Evolutionary conservation across 192 early-diverging fungal genomes (phyloP), one percentile per base, ranked within the genome.

Genomic region (Gaertneriomyces sp.): DNA sequence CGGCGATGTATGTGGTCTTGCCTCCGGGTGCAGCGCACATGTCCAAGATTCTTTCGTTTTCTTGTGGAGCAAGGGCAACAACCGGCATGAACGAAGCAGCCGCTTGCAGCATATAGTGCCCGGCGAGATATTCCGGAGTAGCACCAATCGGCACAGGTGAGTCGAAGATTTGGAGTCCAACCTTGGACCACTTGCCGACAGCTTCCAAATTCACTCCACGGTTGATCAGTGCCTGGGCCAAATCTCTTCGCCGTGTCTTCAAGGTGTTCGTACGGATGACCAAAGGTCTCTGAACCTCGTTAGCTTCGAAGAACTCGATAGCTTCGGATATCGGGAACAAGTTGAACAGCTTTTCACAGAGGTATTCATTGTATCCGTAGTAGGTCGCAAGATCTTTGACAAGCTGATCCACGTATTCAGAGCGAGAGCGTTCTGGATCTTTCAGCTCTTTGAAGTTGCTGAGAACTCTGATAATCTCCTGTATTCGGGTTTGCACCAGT

Each of bases 21-120:
- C 97, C 97, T 47, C 97, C 97, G 6, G 97, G 97, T 11, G 97
- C 95, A 16, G 94, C 87, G 52, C 91, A 93, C 97, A 99, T 99
- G 74, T 99, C 97, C 42, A 99, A 74, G 25, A 97, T 83, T 44
- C 89, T 85, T 63, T 99, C 97, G 71, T 93, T 85, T 63, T 95
- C 93, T 73, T 95, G 91, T 39, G 97, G 97, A 4, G 91, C 94
- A 6, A 99, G 76, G 5, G 97, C 85, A 80, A 99, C 91, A 25
- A 97, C 94, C 9, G 97, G 97, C 65, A 99, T 78, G 79, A 99
- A 99, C 0, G 97, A 99, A 10, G 93, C 92, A 9, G 95, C 95
- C 0, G 97, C 90, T 72, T 99, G 97, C 47, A 99, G 86, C 91
- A 99, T 99, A 65, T 99, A 99, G 69, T 99, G 93, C 10, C 97